Percentiles rank a stretch among this genome's conserved stretches.
Conservation (phyloP, 805 yeast genomes). For the Starmerella floris region DNA sequence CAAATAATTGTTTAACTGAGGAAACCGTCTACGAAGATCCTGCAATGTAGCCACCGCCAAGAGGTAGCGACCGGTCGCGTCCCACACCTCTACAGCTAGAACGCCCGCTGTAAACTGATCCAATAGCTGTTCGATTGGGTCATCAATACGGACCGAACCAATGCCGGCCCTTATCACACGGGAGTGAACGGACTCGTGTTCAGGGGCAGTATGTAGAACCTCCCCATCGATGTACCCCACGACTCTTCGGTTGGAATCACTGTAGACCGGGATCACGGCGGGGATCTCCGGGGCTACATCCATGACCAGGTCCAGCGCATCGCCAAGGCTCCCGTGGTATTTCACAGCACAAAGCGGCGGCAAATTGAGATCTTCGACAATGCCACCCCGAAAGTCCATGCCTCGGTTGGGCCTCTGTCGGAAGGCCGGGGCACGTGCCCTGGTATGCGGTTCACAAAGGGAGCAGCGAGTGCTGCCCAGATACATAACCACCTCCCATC, state of each 20-base stretch:
- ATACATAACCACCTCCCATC: too few species aligned
- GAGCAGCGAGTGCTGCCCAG: too few species aligned
- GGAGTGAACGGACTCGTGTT: conserved; percentile 31
- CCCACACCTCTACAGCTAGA: neutral
- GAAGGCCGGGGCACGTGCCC: too few species aligned
- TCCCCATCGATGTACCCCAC: conserved; percentile 36
- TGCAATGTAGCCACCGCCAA: neutral
- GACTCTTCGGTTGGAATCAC: conserved; percentile 27
- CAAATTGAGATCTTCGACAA: conserved; percentile 46
- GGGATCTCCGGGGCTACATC: conserved; percentile 42
- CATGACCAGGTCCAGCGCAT: conserved; percentile 42
- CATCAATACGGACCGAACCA: conserved; percentile 4
- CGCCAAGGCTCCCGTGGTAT: conserved; percentile 36
- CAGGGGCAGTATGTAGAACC: conserved; percentile 22
- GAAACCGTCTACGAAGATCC: neutral
- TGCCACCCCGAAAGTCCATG: conserved; percentile 30
- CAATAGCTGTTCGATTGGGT: neutral
- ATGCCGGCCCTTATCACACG: conserved; percentile 19
- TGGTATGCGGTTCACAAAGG: too few species aligned
- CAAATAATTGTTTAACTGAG: neutral
- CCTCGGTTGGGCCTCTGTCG: too few species aligned
- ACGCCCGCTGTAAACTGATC: neutral
- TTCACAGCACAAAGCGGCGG: conserved; percentile 44
- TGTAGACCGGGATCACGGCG: conserved; percentile 39
- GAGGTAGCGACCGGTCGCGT: neutral